Base-by-base conservation (phyloP, 305 asterid genomes). In the Striga hermonthica region DNA sequence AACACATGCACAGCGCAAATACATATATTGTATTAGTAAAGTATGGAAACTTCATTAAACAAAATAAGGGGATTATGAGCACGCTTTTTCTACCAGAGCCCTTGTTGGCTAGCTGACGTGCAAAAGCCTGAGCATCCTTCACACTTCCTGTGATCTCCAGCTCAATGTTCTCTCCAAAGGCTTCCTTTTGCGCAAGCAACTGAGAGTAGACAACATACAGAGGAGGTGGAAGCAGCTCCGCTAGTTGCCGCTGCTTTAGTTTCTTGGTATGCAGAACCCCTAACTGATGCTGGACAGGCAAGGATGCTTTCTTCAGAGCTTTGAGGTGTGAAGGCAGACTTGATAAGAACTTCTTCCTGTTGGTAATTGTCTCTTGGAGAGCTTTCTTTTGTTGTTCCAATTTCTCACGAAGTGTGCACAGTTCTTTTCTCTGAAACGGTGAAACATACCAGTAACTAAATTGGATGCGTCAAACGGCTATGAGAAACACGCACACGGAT, bases 241-340 rank as follows among this genome's bases (percentile, higher is more conserved):
- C 96, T 15, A 84, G 74, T 63, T 90, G 99, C 75, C 74, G 91
- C 86, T 94, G 99, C 84, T 90, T 94, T 64, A 94, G 73, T 71
- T 85, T 90, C 79, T 82, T 88, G 60, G 95, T 79, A 73, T 90
- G 95, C 79, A 72, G 81, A 78, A 88, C 80, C 69, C 95, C 99
- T 36, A 90, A 71, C 56, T 94, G 99, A 60, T 90, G 74, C 73
- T 90, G 96, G 58, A 88, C 90, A 5, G 99, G 97, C 83, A 90
- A 76, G 56, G 97, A 90, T 76, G 96, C 99, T 76, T 88, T 94
- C 75, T 90, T 94, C 59, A 94, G 91, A 69, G 98, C 87, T 76
- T 94, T 94, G 69, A 94, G 98, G 72, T 90, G 97, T 56, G 97
- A 88, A 34, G 99, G 99, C 72, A 90, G 92, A 82, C 96, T 90